Conservation (phyloP, 805 yeast genomes). For the Saccharomycopsis synnaedendra region DNA sequence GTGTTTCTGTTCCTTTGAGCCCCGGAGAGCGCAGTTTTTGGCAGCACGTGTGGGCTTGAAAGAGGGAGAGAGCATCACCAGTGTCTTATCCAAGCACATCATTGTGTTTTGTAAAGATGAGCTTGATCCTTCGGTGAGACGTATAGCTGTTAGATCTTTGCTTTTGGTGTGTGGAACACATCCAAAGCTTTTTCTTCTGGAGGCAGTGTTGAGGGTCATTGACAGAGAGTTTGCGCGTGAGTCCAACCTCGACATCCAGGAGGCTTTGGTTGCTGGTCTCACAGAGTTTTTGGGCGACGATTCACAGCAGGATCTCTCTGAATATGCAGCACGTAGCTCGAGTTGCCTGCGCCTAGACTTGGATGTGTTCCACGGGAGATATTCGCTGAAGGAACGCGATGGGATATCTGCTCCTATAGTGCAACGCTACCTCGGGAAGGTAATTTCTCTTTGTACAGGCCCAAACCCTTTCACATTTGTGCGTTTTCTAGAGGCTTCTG, state of each 20-base stretch:
- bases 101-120: conserved; percentile 36
- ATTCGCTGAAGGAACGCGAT: conserved; percentile 41
- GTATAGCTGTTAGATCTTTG: conserved; percentile 45
- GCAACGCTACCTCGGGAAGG: conserved; percentile 43
- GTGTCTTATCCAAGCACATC: conserved; percentile 48
- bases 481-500: conserved; percentile 41
- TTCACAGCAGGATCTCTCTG: conserved; percentile 35
- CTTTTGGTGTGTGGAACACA: conserved; percentile 49
- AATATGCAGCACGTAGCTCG: conserved; percentile 28
- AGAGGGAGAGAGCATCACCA: conserved; percentile 42
- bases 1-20: conserved; percentile 51
- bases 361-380: conserved; percentile 43
- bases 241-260: conserved; percentile 30
- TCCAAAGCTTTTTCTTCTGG: conserved; percentile 55
- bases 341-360: conserved; percentile 27
- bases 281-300: conserved; percentile 46
- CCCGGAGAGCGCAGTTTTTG: conserved; percentile 28
- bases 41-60: conserved; percentile 30
- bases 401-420: conserved; percentile 66
- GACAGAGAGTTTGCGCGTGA: conserved; percentile 34
- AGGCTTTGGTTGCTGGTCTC: conserved; percentile 45
- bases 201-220: conserved; percentile 37
- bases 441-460: conserved; percentile 40
- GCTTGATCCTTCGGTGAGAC: conserved; percentile 27
- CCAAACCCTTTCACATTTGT: conserved; percentile 31